Evolutionary conservation across 805 yeast genomes (phyloP).

Genomic region (Barnettozyma wickerhamii): DNA sequence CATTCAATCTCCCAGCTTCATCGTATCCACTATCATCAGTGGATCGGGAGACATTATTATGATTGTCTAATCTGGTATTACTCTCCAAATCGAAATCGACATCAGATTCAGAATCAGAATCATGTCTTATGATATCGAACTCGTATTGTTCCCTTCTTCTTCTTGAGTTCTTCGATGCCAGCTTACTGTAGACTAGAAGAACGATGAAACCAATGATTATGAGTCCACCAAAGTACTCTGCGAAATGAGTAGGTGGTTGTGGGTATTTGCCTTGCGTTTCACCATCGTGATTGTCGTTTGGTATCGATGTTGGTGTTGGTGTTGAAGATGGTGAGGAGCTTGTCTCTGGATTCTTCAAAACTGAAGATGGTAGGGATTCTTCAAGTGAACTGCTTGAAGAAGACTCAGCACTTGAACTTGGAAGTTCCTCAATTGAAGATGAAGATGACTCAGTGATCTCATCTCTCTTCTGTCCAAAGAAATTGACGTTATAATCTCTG

Average conservation of each 20-base stretch:
- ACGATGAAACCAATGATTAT: conserved; percentile 54
- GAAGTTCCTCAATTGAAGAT: no score
- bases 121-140: conserved; percentile 38
- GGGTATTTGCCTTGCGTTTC: conserved; percentile 34
- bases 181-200: conserved; percentile 39
- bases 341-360: background rate
- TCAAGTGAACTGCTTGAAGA: conserved; percentile 1
- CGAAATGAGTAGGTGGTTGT: conserved; percentile 41
- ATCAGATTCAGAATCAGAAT: conserved; percentile 68
- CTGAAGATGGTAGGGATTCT: conserved; percentile 5
- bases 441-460: conserved; percentile 24
- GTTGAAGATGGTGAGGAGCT: no score
- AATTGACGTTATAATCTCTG: conserved; percentile 66
- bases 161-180: conserved; percentile 38
- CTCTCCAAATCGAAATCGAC: conserved; percentile 37
- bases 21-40: background rate
- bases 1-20: conserved; percentile 4
- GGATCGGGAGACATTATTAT: background rate
- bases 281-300: conserved; percentile 10
- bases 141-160: conserved; percentile 36
- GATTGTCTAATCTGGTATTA: conserved; percentile 44
- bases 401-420: conserved; percentile 11
- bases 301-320: background rate
- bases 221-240: conserved; percentile 57
- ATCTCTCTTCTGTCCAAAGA: conserved; percentile 74